Conservation (phyloP, 2,329 filamentous ascomycete species). For the Phyllosticta citrichinensis region DNA sequence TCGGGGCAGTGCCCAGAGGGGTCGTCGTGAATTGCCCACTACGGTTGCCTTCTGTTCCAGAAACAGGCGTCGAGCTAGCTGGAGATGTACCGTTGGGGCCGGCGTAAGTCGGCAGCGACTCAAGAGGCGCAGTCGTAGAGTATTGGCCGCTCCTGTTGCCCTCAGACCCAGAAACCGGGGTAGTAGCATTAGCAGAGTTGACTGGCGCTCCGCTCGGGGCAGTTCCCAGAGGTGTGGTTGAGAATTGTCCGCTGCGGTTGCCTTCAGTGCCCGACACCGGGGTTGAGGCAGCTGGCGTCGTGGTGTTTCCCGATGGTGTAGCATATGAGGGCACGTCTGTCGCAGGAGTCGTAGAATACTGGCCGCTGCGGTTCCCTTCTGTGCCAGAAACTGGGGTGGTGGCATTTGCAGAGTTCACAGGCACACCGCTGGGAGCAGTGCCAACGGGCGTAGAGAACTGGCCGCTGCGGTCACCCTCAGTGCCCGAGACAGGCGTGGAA, state of each 20-base stretch:
- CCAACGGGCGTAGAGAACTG: neutral
- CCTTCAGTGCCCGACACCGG: conserved; percentile 9
- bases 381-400: neutral
- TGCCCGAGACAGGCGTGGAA: conserved; percentile 10
- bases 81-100: neutral
- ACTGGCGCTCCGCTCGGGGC: neutral
- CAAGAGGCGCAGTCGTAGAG: neutral
- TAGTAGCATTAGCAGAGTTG: neutral
- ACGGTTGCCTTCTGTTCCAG: no score
- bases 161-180: neutral
- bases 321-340: neutral
- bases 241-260: neutral
- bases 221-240: neutral
- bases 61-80: no score
- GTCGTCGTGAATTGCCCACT: no score
- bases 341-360: neutral
- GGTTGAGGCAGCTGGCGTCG: neutral
- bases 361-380: neutral
- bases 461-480: neutral
- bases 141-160: neutral
- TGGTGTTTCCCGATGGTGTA: neutral
- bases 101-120: neutral
- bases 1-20: neutral
- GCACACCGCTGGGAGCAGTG: neutral
- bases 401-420: neutral